Conservation (phyloP, 441 rosid species). For the Gossypium davidsonii region DNA sequence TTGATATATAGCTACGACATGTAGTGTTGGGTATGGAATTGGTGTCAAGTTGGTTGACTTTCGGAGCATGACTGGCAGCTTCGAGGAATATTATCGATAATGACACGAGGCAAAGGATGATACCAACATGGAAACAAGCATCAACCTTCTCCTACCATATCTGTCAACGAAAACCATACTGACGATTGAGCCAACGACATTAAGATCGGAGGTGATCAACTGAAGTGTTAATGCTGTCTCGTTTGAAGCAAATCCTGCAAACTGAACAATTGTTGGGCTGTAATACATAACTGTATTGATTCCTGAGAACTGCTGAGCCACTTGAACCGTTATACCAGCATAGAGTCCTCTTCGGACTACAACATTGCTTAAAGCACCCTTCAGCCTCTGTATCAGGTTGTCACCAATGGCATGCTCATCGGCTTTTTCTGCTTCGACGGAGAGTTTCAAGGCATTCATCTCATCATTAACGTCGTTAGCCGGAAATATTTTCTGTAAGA, state of each 20-base stretch:
- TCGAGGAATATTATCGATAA: conserved; percentile 45
- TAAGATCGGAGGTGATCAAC: conserved; percentile 68
- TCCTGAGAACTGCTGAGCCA: conserved; percentile 79
- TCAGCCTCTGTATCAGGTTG: conserved; percentile 40
- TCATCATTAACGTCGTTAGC: conserved; percentile 53
- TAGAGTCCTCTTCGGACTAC: conserved; percentile 68
- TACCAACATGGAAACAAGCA: conserved; percentile 69
- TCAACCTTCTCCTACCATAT: conserved; percentile 65
- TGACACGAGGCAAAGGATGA: conserved; percentile 46
- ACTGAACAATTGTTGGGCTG: conserved; percentile 51
- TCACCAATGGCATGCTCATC: conserved; percentile 44
- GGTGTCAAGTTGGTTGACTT: conserved; percentile 24
- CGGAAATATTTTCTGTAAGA: conserved; percentile 55
- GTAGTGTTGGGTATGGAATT: conserved; percentile 53
- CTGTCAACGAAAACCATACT: conserved; percentile 74
- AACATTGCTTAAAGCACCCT: conserved; percentile 36
- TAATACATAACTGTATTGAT: conserved; percentile 64
- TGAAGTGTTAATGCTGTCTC: conserved; percentile 62
- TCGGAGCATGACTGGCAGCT: conserved; percentile 53
- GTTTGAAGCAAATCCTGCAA: conserved; percentile 79
- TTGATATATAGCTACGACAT: conserved; percentile 37
- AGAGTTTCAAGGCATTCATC: conserved; percentile 40
- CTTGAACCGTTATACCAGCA: conserved; percentile 73
- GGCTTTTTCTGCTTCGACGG: conserved; percentile 50
- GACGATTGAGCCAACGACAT: conserved; percentile 54